Evolutionary conservation across 352 stramenopile genomes (phyloP).

Genomic region (Globisporangium cystogenes): DNA sequence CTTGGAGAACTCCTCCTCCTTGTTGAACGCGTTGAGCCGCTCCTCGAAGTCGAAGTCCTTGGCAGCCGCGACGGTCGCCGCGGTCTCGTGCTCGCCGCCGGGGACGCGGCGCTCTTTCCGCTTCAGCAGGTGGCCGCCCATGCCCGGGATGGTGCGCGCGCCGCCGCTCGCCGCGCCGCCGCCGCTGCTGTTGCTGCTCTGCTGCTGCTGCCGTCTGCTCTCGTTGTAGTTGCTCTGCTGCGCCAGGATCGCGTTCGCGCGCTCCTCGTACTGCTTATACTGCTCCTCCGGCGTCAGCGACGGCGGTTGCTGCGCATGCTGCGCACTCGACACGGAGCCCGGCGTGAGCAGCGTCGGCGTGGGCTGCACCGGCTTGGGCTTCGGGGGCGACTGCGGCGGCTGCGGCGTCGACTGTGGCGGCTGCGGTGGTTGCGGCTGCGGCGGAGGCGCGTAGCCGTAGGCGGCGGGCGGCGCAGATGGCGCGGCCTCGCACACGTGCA

Average conservation of each 20-base stretch:
- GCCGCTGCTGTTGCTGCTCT: slow-evolving; percentile 4
- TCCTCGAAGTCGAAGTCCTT: slow-evolving; percentile 75
- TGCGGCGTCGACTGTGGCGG: slow-evolving; percentile 11
- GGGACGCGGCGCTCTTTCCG: slow-evolving; percentile 67
- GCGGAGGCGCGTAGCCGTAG: slow-evolving; percentile 10
- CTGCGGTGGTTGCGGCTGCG: slow-evolving; percentile 13
- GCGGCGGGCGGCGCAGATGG: slow-evolving; percentile 17
- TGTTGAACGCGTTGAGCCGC: slow-evolving; percentile 63
- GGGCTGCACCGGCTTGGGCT: slow-evolving; percentile 11
- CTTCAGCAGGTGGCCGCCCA: slow-evolving; percentile 76
- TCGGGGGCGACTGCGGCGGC: slow-evolving; percentile 11
- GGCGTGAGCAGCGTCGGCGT: slow-evolving; percentile 49
- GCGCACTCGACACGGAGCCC: slow-evolving; percentile 36
- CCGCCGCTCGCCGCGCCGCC: slow-evolving; percentile 8
- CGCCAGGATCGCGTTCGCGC: slow-evolving; percentile 14
- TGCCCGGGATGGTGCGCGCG: slow-evolving; percentile 66
- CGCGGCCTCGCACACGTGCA: slow-evolving; percentile 78
- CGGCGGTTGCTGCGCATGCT: slow-evolving; percentile 14
- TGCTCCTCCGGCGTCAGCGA: slow-evolving; percentile 11
- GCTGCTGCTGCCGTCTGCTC: slow-evolving; percentile 11
- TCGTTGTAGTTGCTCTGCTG: slow-evolving; percentile 16
- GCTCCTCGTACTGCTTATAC: slow-evolving; percentile 14
- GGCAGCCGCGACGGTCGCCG: slow-evolving; percentile 11
- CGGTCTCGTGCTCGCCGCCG: slow-evolving; percentile 22
- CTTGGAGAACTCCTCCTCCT: slow-evolving; percentile 78